phyloP scores from a whole-genome alignment of 2,329 filamentous ascomycete genomes.

The Fusarium sp. region DNA sequence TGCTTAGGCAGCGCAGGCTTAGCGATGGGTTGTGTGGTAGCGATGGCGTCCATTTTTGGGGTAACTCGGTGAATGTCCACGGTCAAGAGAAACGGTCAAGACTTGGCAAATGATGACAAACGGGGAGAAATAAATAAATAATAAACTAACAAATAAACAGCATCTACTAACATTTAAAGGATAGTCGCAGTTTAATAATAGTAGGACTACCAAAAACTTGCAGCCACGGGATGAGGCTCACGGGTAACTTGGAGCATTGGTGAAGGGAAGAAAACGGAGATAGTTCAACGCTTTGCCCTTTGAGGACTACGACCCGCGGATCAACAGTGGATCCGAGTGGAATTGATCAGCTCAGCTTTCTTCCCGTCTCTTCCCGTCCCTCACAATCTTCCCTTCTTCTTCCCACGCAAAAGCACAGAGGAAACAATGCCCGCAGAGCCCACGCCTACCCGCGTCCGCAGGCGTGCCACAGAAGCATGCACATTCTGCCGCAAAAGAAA shows the following conservation, averaged over 20 bases:
- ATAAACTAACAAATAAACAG: neutral
- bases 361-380: slow-evolving; percentile 17
- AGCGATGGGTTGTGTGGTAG: neutral
- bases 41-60: slow-evolving; percentile 9
- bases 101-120: neutral
- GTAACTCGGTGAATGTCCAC: neutral
- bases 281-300: neutral
- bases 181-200: neutral
- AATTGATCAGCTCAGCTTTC: neutral
- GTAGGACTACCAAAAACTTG: neutral
- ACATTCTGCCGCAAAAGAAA: slow-evolving; percentile 46
- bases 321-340: slow-evolving; percentile 19
- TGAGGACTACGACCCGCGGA: neutral
- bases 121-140: neutral
- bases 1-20: neutral
- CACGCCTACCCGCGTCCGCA: slow-evolving; percentile 29
- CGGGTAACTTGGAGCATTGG: too few species aligned
- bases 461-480: slow-evolving; percentile 45
- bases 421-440: slow-evolving; percentile 2
- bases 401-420: neutral
- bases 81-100: neutral
- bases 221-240: neutral
- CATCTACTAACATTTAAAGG: neutral
- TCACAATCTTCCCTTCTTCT: neutral
- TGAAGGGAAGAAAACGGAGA: neutral